Evolutionary conservation across 345 rosid species (phyloP).

Genomic region (Heritiera littoralis): DNA sequence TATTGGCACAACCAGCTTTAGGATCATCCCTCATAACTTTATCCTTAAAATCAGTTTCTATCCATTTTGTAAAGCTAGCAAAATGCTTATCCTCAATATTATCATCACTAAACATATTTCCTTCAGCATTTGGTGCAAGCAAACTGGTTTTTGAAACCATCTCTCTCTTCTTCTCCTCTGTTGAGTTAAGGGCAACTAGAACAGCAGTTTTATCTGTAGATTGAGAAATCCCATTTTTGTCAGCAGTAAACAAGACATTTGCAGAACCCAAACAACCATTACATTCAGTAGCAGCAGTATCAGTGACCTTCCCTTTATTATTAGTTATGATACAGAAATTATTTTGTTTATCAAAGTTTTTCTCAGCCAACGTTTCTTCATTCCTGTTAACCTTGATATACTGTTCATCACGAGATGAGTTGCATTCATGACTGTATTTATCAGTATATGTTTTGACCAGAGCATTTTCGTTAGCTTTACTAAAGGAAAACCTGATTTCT

Average conservation of each 20-base stretch:
- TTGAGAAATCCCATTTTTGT: constrained; percentile 10
- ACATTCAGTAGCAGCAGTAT: constrained; percentile 12
- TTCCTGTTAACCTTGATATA: constrained; percentile 12
- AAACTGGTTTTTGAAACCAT: constrained; percentile 12
- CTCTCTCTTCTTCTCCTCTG: constrained; percentile 27
- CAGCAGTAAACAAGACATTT: constrained; percentile 13
- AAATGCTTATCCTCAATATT: constrained; percentile 26
- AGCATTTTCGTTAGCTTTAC: constrained; percentile 18
- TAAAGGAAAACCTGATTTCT: constrained; percentile 5
- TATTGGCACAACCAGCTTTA: constrained; percentile 22
- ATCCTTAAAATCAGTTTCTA: constrained; percentile 25
- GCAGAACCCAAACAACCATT: constrained; percentile 25
- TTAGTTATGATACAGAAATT: constrained; percentile 16
- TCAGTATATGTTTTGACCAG: neutral
- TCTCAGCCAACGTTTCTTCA: constrained; percentile 11
- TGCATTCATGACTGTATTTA: neutral
- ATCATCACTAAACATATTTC: constrained; percentile 12
- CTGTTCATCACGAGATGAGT: constrained; percentile 7
- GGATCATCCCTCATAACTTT: constrained; percentile 22
- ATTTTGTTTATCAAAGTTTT: constrained; percentile 22
- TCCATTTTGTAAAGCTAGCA: constrained; percentile 25
- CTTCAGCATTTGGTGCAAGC: constrained; percentile 19
- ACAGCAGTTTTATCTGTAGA: constrained; percentile 22
- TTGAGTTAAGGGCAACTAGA: constrained; percentile 10
- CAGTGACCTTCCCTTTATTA: constrained; percentile 21